These are phyloP conservation scores for Trichoderma koningii DNA, from an alignment of 2,329 filamentous ascomycete genomes.

Conservation along the genomic window DNA sequence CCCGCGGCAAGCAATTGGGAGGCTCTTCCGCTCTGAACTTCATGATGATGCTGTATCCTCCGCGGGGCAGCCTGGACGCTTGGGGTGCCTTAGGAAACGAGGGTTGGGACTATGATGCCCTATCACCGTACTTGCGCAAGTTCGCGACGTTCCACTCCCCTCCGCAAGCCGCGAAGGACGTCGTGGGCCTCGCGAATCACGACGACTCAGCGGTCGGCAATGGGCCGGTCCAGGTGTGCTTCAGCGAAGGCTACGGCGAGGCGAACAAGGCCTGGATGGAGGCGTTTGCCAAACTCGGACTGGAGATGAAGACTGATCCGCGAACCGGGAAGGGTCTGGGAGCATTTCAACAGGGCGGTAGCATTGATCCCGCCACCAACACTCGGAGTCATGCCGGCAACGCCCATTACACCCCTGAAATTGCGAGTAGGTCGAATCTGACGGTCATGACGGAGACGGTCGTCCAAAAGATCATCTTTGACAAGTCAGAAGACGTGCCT, in stretches of 20 bases:
- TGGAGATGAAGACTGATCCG: slow-evolving; percentile 40
- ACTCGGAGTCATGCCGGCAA: slow-evolving; percentile 39
- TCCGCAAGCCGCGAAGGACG: slow-evolving; percentile 33
- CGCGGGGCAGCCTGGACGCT: slow-evolving; percentile 30
- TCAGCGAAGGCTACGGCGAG: slow-evolving; percentile 38
- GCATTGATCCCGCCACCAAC: slow-evolving; percentile 38
- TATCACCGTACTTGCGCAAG: slow-evolving; percentile 42
- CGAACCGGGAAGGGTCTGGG: slow-evolving; percentile 37
- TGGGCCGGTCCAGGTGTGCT: slow-evolving; percentile 44
- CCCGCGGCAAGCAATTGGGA: slow-evolving; percentile 58
- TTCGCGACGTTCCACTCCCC: slow-evolving; percentile 39
- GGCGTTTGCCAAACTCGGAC: slow-evolving; percentile 40
- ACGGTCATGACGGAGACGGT: slow-evolving; percentile 40
- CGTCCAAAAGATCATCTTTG: slow-evolving; percentile 40
- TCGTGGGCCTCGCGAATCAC: slow-evolving; percentile 38
- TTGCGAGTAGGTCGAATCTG: slow-evolving; percentile 40
- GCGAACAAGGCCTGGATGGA: slow-evolving; percentile 43
- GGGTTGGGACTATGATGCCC: slow-evolving; percentile 35
- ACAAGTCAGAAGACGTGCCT: slow-evolving; percentile 30
- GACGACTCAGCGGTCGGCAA: slow-evolving; percentile 38
- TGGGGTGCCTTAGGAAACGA: slow-evolving; percentile 36
- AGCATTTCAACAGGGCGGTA: slow-evolving; percentile 39
- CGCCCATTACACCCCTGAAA: slow-evolving; percentile 40
- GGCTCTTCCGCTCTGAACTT: slow-evolving; percentile 60
- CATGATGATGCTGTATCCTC: slow-evolving; percentile 38